These are phyloP conservation scores for Sporothrix curviconia DNA, from an alignment of 2,329 filamentous ascomycete species.

Conservation along the genomic window DNA sequence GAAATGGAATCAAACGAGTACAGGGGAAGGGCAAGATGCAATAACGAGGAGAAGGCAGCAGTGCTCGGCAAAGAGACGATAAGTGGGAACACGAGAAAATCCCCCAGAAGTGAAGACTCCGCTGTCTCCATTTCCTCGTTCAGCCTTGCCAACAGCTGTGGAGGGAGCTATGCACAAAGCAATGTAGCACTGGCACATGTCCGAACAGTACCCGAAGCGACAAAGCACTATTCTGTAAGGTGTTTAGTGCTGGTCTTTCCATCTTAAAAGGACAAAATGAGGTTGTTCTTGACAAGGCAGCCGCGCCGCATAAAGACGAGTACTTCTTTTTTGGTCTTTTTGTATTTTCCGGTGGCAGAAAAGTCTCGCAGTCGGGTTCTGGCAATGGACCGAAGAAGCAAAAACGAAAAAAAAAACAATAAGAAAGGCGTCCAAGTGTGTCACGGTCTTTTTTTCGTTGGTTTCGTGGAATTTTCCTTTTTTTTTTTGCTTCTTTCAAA, in stretches of 20 bases:
- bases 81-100: neutral
- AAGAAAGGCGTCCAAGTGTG: too few relatives aligned
- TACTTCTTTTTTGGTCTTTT: neutral
- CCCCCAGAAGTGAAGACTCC: neutral
- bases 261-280: neutral
- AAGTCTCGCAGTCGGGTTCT: neutral
- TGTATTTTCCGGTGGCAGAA: neutral
- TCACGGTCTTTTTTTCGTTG: too few relatives aligned
- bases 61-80: neutral
- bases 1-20: neutral
- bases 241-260: neutral
- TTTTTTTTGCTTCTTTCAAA: too few relatives aligned
- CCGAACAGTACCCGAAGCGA: neutral
- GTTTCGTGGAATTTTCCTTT: too few relatives aligned
- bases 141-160: conserved; percentile 5
- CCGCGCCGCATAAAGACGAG: neutral
- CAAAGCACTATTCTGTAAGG: neutral
- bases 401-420: too few relatives aligned
- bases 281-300: conserved; percentile 1
- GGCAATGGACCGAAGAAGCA: too few relatives aligned
- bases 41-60: neutral
- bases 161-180: neutral
- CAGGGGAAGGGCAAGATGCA: neutral
- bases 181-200: neutral
- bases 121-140: neutral